Evolutionary conservation across 2,329 filamentous ascomycete genomes (phyloP), one percentile per base, ranked within the genome.

Genomic region (Pseudocercospora macadamiae): DNA sequence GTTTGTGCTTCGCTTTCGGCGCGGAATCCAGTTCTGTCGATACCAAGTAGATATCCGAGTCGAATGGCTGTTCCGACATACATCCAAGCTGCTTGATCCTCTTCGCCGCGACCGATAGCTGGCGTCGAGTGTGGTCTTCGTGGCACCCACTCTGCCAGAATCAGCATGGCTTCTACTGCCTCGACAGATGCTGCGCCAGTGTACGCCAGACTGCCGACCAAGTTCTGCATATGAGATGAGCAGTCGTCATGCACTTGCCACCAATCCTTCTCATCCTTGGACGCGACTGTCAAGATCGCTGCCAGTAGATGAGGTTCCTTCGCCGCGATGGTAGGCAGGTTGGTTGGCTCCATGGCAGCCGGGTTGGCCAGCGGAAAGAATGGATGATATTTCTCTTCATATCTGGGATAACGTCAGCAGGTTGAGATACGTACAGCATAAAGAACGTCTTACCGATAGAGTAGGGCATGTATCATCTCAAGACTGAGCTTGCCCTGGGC

Each of bases 81-180:
- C 70, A 72, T 72, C 71, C 70, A 73, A 1, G 70, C 71, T 7
- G 68, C 66, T 26, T 70, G 66, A 51, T 73, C 71, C 59, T 73
- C 71, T 49, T 72, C 71, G 19, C 70, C 71, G 55, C 68, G 63
- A 1, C 70, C 70, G 21, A 72, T 66, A 5, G 68, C 60, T 12
- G 70, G 60, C 10, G 65, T 66, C 1, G 64, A 65, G 42, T 69
- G 66, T n/a, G 68, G 64, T 25, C 65, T 53, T 34, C 70, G 60
- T 4, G 71, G 70, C 4, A 71, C 67, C 71, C 71, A 73, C 25
- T 73, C 71, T 2, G 70, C 69, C 21, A 73, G 53, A 3, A 73
- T 71, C 18, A 73, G 63, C 62, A 72, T 68, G 1, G 70, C 70
- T 61, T 73, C 71, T 3, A 73, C 70, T 14, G 71, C 70, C 51